Evolutionary conservation across 345 rosid genomes (phyloP), one percentile per base, ranked within the genome.

Genomic region (Eucalyptus tenuipes): DNA sequence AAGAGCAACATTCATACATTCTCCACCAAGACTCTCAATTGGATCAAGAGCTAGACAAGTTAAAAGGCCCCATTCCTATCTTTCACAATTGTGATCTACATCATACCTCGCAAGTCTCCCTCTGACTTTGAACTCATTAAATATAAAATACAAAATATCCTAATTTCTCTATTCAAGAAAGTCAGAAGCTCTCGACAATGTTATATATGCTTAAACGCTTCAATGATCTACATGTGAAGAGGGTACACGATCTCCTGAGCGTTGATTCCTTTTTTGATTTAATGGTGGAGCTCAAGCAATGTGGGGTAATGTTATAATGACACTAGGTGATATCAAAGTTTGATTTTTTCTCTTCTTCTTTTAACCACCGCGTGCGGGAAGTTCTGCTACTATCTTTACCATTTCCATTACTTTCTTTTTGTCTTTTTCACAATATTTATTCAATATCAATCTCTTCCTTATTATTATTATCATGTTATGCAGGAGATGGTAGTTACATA

Each of bases 201-300:
- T 15, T 50, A 16, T 50, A 50, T 18, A n/a, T 50, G 20, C 53
- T 50, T 50, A 47, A 47, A 47, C 16, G 53, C 53, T 50, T 16
- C 20, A 50, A 50, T 6, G 22, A 53, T 53, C 7, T 8, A 22
- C 9, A 22, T 55, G 27, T 8, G 61, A 22, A 25, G 10, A 20
- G 61, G 25, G 61, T 9, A 7, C 61, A 55, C 5, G 0, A 55
- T 5, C 5, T 24, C 13, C 13, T 55, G 27, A 59, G 6, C 15
- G 2, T 59, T 12, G 31, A 27, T 59, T n/a, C n/a, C 31, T 24
- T 24, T 55, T 55, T 55, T 55, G 6, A 55, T 55, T 10, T 2
- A 10, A 55, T 0, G 6, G 12, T 55, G 29, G 10, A 24, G 27
- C 12, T 55, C 3, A 10, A 0, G 61, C 10, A 24, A 55, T 2